Evolutionary conservation across 352 stramenopile genomes (phyloP).

Genomic region (Pythium sukuiense): DNA sequence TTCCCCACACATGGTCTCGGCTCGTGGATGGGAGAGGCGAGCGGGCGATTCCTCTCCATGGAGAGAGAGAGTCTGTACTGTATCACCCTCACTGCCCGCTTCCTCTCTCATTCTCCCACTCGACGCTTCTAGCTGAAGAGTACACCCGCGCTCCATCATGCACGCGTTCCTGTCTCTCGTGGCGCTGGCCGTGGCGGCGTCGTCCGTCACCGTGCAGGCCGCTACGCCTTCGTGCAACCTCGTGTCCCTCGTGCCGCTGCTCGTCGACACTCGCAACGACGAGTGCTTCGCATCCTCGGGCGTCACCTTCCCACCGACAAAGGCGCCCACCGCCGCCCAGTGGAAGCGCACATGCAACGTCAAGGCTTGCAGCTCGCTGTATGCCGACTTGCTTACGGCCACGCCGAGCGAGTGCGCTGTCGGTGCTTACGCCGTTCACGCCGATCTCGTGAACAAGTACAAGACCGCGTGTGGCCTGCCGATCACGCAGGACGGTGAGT

Average conservation of each 20-base stretch:
- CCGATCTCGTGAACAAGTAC: slow-evolving; percentile 24
- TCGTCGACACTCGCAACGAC: slow-evolving; percentile 25
- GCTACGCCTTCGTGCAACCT: slow-evolving; percentile 20
- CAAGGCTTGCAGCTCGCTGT: slow-evolving; percentile 17
- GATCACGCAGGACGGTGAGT: not conserved
- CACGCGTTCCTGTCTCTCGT: slow-evolving; percentile 3
- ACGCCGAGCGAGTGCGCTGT: slow-evolving; percentile 23
- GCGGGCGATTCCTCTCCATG: not conserved
- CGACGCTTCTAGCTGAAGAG: slow-evolving; percentile 21
- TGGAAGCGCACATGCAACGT: slow-evolving; percentile 20
- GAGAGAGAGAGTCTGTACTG: not conserved
- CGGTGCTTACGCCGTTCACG: slow-evolving; percentile 15
- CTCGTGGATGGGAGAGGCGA: not conserved
- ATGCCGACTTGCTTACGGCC: slow-evolving; percentile 10
- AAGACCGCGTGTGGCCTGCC: slow-evolving; percentile 18
- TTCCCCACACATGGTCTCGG: slow-evolving; percentile 1
- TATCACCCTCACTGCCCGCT: not conserved
- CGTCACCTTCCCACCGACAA: slow-evolving; percentile 21
- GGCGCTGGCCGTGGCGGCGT: slow-evolving; percentile 1
- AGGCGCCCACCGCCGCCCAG: slow-evolving; percentile 2
- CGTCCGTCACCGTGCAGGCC: not conserved
- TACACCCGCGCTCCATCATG: slow-evolving; percentile 1
- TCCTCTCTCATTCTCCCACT: slow-evolving; percentile 25
- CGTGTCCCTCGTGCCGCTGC: slow-evolving; percentile 25
- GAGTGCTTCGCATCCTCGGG: slow-evolving; percentile 23